These are phyloP conservation scores for Selenicereus undatus DNA, from an alignment of 148 eudicot genomes.

Conservation along the genomic window DNA sequence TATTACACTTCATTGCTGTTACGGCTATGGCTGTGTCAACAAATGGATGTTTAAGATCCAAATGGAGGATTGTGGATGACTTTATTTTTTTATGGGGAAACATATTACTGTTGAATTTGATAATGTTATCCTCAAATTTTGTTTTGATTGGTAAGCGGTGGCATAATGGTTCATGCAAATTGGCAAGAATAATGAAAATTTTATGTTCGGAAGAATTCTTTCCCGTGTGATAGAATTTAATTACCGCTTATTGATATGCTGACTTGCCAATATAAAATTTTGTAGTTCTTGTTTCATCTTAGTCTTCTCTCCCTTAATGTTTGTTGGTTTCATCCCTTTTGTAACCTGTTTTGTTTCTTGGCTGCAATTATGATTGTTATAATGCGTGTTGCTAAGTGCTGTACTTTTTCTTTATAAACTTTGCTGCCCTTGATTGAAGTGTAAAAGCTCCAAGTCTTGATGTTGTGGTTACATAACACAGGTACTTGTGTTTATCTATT, in stretches of 20 bases:
- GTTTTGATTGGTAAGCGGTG: no score
- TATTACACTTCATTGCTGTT: background rate
- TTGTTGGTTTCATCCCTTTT: no score
- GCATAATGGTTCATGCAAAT: background rate
- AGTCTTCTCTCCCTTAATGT: no score
- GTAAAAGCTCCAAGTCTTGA: no score
- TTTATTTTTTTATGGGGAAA: constrained; percentile 19
- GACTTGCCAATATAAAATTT: constrained; percentile 29
- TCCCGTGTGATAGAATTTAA: constrained; percentile 28
- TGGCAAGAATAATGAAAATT: constrained; percentile 47
- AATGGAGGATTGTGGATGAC: constrained; percentile 28
- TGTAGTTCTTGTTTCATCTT: background rate
- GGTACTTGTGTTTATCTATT: no score
- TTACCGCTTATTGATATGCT: constrained; percentile 59
- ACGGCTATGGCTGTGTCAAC: constrained; percentile 1
- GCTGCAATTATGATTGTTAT: no score
- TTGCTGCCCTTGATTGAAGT: no score
- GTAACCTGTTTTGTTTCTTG: no score
- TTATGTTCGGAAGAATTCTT: constrained; percentile 22
- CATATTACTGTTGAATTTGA: background rate
- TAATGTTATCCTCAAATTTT: background rate
- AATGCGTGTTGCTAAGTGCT: no score
- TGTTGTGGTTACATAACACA: no score
- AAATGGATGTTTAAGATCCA: constrained; percentile 12
- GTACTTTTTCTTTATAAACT: no score